Evolutionary conservation across 176 grass and related monocot genomes (phyloP), one percentile per base, ranked within the genome.

Genomic region (Aegilops umbellulata): DNA sequence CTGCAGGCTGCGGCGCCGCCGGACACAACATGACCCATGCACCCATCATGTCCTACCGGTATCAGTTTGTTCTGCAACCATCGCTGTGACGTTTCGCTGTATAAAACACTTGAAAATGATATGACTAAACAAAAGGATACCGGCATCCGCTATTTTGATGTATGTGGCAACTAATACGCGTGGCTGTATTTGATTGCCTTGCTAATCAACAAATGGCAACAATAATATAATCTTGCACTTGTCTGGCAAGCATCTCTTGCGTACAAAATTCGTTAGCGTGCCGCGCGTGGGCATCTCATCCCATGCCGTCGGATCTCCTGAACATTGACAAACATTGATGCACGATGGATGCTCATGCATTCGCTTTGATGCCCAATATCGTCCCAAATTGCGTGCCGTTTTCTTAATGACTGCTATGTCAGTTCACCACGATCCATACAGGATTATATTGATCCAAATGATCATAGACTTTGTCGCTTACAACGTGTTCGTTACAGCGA

Each of bases 401-500:
- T 55, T 19, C 51, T 55, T 55, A 55, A 20, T 8, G 17, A 20
- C 19, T 20, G 5, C 8, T 36, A 17, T 69, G 34, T 17, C 1
- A 4, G 8, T 17, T 31, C 32, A 30, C 16, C 49, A 34, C 10
- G 6, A 20, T 57, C 49, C 1, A 14, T 46, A 46, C 44, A 30
- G 29, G 29, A 7, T 35, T 35, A 35, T 64, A 61, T 60, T 46
- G 6, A 49, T 79, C 12, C 11, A n/a, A 16, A 74, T 12, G 47
- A 42, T 63, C 16, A 1, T 10, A 7, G 2, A n/a, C 20, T 41
- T 31, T 0, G 39, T 11, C 26, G 10, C 30, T 30, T 30, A 55
- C 67, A 92, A 11, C 25, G 80, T 83, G 20, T 68, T 71, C 2
- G 86, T 42, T 65, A 94, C 84, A 51, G 44, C 58, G 6, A 89